A percentile compares a stretch with the other conserved stretches of the same genome.
phyloP scores from a whole-genome alignment of 2,329 filamentous ascomycete genomes.

The Aspergillus sp. region DNA sequence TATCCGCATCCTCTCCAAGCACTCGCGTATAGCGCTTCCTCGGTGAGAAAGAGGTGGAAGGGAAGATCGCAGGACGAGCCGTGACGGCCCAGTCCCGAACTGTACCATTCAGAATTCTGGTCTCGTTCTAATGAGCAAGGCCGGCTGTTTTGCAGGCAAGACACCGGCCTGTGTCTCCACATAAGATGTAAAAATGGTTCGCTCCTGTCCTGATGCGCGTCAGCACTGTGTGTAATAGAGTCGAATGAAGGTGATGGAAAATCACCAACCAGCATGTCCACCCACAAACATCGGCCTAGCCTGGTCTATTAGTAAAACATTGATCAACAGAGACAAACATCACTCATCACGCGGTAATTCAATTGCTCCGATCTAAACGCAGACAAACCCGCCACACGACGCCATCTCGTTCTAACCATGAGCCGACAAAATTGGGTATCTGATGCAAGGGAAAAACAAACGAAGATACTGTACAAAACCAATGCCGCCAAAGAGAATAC shows the following conservation, averaged over 20 bases:
- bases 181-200: neutral
- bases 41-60: slow-evolving; percentile 34
- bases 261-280: neutral
- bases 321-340: neutral
- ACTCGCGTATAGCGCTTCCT: slow-evolving; percentile 34
- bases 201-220: neutral
- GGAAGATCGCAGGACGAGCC: neutral
- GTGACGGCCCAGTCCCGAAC: neutral
- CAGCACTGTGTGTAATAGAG: neutral
- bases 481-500: neutral
- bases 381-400: neutral
- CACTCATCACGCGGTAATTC: neutral
- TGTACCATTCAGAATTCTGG: neutral
- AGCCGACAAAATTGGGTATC: slow-evolving; percentile 18
- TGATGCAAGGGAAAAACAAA: slow-evolving; percentile 13
- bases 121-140: no score
- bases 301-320: neutral
- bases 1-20: slow-evolving; percentile 33
- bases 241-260: neutral
- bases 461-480: neutral
- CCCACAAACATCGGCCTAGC: neutral
- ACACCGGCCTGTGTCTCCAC: neutral
- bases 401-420: neutral
- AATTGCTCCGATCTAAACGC: slow-evolving; percentile 1
- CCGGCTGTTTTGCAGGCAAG: neutral